Base-by-base conservation (phyloP, 768 basidiomycete genomes). In the Boletus insuetus region DNA sequence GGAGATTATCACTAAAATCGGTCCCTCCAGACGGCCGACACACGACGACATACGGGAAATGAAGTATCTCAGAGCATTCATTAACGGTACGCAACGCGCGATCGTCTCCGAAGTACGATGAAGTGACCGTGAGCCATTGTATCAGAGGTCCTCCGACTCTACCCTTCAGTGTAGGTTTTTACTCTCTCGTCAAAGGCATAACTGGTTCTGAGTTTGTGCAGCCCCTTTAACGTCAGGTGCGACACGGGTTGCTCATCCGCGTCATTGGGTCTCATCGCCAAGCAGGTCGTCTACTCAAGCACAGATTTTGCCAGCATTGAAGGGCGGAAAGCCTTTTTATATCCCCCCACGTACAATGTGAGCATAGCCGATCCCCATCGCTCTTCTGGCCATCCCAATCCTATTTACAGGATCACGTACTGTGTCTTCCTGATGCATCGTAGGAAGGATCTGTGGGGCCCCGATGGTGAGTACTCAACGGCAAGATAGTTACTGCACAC, bases 61-160 rank as follows among this genome's bases (percentile, higher is more conserved):
- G 81, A 85, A 82, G 64, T 86, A 80, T 57, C 66, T 86, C 14
- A 73, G 82, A 22, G 86, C 85, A 1, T 82, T 87, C 22, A 79
- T 87, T 46, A 87, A 87, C 58, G 84, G 84, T 84, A 20, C 11
- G 71, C 47, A 29, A 8, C 3, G 42, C 12, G 35, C 42, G 11
- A 19, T 31, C 13, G 14, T 46, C 20, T 20, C 20, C 4, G 13
- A 11, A 3, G 32, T 37, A 8, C 41, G 12, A 29, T 29, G 29
- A 29, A 29, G 9, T 29, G 29, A 29, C 16, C 38, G 49, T 48
- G 9, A 69, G 50, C 26, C 29, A 5, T 24, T 24, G 6, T 31
- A 38, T 46, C 46, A 74, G 69, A 73, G 57, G 68, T 66, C 29
- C 66, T 73, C 17, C 61, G 73, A 13, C 50, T 74, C 10, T 74